These are phyloP conservation scores for Neophaeococcomyces aloes DNA, from an alignment of 2,329 filamentous ascomycete species.

Conservation along the genomic window DNA sequence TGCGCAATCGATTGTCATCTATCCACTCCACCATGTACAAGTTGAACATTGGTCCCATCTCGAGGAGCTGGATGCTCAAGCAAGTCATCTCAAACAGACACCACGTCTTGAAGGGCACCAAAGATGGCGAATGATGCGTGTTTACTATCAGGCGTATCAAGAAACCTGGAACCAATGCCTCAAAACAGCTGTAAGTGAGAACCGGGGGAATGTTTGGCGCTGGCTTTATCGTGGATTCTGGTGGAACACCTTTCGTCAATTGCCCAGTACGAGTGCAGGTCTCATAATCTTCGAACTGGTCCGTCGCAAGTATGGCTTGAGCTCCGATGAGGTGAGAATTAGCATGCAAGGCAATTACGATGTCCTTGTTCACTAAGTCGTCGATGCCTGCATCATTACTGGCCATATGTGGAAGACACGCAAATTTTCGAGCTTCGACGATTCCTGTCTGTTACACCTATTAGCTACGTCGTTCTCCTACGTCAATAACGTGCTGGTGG, in stretches of 20 bases:
- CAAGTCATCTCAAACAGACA: conserved; percentile 29
- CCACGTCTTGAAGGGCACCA: conserved; percentile 22
- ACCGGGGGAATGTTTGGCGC: conserved; percentile 39
- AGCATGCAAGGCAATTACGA: conserved; percentile 45
- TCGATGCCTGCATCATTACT: no score
- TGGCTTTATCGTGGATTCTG: conserved; percentile 52
- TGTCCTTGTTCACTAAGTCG: conserved; percentile 38
- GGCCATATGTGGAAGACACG: no score
- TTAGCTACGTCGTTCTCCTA: no score
- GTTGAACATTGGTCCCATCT: conserved; percentile 50
- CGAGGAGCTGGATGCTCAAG: conserved; percentile 48
- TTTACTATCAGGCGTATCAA: conserved; percentile 51
- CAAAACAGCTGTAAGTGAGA: conserved; percentile 39
- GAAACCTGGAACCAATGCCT: conserved; percentile 48
- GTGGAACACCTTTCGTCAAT: conserved; percentile 46
- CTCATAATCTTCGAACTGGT: conserved; percentile 56
- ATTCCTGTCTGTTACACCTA: no score
- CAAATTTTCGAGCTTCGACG: no score
- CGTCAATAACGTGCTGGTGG: no score
- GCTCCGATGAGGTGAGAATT: conserved; percentile 44
- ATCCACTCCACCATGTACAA: conserved; percentile 50
- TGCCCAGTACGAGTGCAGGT: conserved; percentile 54
- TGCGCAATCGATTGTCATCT: conserved; percentile 47
- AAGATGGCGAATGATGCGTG: conserved; percentile 35
- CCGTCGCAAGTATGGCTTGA: conserved; percentile 48